Conservation (phyloP, 2,329 filamentous ascomycete species). For the Metarhizium humberi region DNA sequence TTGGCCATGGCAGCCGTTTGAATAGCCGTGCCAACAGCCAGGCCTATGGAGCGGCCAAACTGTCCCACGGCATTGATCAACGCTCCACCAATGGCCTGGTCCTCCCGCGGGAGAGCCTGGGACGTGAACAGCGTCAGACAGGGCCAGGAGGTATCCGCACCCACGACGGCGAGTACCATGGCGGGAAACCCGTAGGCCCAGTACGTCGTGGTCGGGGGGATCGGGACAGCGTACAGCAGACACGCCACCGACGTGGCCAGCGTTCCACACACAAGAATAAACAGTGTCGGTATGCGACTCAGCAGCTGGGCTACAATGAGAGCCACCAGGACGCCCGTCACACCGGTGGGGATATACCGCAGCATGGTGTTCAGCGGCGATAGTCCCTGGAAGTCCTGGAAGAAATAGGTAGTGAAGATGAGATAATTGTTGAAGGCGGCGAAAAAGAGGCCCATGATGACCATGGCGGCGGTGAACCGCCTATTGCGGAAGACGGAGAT, state of each 20-base stretch:
- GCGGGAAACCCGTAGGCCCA: conserved; percentile 59
- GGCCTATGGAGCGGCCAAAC: conserved; percentile 54
- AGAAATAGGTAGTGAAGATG: conserved; percentile 61
- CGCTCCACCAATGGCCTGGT: conserved; percentile 60
- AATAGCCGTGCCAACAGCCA: conserved; percentile 56
- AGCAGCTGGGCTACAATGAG: conserved; percentile 47
- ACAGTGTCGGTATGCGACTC: conserved; percentile 45
- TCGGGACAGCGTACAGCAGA: conserved; percentile 55
- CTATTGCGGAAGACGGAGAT: conserved; percentile 52
- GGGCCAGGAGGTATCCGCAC: conserved; percentile 59
- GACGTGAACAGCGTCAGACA: conserved; percentile 58
- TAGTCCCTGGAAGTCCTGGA: conserved; percentile 56
- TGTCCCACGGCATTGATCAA: conserved; percentile 59
- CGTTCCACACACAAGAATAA: conserved; percentile 50
- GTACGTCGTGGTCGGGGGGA: conserved; percentile 50
- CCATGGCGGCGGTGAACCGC: conserved; percentile 53
- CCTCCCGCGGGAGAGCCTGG: conserved; percentile 48
- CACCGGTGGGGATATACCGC: conserved; percentile 58
- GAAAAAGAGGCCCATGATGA: conserved; percentile 59
- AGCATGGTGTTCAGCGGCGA: conserved; percentile 57
- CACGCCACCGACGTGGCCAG: conserved; percentile 43
- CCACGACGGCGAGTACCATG: conserved; percentile 56
- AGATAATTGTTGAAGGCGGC: conserved; percentile 59
- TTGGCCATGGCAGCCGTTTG: conserved; percentile 52
- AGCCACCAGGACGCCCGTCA: conserved; percentile 48